Evolutionary conservation across 257 asterid species (phyloP).

Genomic region (Capsicum rhomboideum): DNA sequence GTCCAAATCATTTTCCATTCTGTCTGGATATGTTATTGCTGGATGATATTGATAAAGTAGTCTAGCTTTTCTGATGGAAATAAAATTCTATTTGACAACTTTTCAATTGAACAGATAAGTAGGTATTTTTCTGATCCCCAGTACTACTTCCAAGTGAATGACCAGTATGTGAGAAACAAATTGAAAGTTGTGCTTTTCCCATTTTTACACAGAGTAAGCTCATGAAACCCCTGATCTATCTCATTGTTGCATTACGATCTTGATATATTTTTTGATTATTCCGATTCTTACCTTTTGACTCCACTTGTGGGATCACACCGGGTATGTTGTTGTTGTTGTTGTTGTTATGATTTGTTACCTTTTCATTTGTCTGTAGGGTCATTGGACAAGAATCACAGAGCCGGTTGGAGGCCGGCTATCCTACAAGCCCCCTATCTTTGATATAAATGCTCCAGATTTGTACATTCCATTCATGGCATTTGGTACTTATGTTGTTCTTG

Average conservation of each 20-base stretch:
- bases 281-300: background rate
- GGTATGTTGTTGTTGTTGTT: background rate
- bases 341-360: background rate
- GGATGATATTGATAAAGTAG: background rate
- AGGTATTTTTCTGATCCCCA: conserved; percentile 22
- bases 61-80: background rate
- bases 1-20: background rate
- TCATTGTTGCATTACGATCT: background rate
- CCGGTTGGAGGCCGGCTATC: conserved; percentile 22
- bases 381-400: conserved; percentile 27
- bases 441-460: conserved; percentile 28
- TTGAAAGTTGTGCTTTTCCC: conserved; percentile 26
- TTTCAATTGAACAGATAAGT: conserved; percentile 17
- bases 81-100: background rate
- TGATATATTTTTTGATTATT: background rate
- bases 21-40: background rate
- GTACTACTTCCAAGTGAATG: conserved; percentile 25
- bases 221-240: background rate
- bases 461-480: conserved; percentile 36
- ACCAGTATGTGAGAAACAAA: conserved; percentile 24
- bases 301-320: too few species aligned
- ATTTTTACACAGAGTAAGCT: conserved; percentile 22
- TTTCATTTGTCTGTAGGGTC: conserved; percentile 10
- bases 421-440: conserved; percentile 24
- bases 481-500: conserved; percentile 32